Evolutionary conservation across 495 filamentous ascomycete species (phyloP).

Genomic region (Bathelium albidoporum): DNA sequence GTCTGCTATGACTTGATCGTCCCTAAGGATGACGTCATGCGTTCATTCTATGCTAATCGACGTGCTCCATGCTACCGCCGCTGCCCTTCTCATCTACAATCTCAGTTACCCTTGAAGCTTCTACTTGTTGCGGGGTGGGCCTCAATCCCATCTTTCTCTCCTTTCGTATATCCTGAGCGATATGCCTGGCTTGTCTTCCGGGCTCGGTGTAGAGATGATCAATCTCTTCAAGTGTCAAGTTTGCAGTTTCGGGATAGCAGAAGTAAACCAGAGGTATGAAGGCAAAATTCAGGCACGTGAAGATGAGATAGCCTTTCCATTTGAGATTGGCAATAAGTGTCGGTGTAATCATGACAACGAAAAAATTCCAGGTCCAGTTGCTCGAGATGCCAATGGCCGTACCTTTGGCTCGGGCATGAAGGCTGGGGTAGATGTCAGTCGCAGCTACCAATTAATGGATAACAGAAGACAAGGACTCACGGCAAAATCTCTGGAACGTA

Average conservation of each 20-base stretch:
- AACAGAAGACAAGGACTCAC: not conserved
- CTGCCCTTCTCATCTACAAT: not conserved
- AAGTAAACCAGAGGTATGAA: slow-evolving; percentile 39
- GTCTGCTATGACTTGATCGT: no score
- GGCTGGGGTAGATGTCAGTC: not conserved
- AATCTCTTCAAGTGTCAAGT: slow-evolving; percentile 20
- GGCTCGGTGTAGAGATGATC: slow-evolving; percentile 6
- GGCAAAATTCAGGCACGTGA: slow-evolving; percentile 21
- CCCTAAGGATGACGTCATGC: not conserved
- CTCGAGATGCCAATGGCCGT: slow-evolving; percentile 35
- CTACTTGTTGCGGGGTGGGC: not conserved
- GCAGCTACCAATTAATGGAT: not conserved
- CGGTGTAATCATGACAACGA: slow-evolving; percentile 30
- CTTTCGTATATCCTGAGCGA: not conserved
- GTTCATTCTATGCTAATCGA: not conserved
- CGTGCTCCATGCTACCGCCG: not conserved
- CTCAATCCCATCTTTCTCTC: slow-evolving; percentile 3
- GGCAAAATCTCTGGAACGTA: slow-evolving; percentile 14
- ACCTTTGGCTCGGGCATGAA: slow-evolving; percentile 35
- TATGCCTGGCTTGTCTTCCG: not conserved
- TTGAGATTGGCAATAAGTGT: slow-evolving; percentile 18
- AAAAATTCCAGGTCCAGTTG: slow-evolving; percentile 37
- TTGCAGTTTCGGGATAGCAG: slow-evolving; percentile 19
- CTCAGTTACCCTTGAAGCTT: not conserved
- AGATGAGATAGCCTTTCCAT: slow-evolving; percentile 25